These are phyloP conservation scores for Oryza glumipatula DNA, from an alignment of 176 grass and related monocot genomes.

Conservation along the genomic window DNA sequence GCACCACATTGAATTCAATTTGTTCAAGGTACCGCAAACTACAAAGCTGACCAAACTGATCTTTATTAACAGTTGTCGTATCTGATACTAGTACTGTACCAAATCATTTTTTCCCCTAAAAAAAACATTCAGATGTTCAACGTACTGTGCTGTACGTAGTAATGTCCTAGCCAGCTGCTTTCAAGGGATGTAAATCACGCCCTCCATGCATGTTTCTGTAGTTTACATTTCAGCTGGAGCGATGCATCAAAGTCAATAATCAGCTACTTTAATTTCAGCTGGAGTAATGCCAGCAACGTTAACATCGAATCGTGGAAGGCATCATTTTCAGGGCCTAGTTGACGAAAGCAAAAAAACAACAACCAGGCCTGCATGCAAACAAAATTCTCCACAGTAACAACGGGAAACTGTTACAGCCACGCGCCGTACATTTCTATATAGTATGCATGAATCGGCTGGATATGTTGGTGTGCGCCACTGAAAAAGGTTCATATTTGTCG, in stretches of 20 bases:
- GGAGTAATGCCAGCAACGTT: slow-evolving; percentile 18
- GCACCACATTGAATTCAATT: background rate
- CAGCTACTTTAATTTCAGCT: background rate
- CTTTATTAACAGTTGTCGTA: background rate
- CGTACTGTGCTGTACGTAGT: background rate
- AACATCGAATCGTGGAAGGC: slow-evolving; percentile 15
- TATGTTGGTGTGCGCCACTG: too few species aligned
- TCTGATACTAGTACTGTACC: background rate
- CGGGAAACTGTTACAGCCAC: background rate
- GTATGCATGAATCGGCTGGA: background rate
- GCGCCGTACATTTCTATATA: background rate
- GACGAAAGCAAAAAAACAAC: background rate
- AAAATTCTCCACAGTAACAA: background rate
- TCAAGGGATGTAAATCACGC: background rate
- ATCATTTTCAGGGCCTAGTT: background rate
- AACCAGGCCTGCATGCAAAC: background rate
- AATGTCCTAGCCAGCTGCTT: background rate
- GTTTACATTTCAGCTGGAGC: background rate
- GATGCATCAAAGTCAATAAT: background rate
- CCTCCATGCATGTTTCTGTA: background rate
- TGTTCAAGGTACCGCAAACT: background rate
- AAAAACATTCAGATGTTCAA: background rate
- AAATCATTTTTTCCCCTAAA: background rate
- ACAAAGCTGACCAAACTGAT: background rate
- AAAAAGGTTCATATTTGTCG: too few species aligned